A percentile compares a stretch with the other conserved stretches of the same genome.
Evolutionary conservation across 1,139 yeast species (phyloP).

Genomic region (Yamadazyma sp.): DNA sequence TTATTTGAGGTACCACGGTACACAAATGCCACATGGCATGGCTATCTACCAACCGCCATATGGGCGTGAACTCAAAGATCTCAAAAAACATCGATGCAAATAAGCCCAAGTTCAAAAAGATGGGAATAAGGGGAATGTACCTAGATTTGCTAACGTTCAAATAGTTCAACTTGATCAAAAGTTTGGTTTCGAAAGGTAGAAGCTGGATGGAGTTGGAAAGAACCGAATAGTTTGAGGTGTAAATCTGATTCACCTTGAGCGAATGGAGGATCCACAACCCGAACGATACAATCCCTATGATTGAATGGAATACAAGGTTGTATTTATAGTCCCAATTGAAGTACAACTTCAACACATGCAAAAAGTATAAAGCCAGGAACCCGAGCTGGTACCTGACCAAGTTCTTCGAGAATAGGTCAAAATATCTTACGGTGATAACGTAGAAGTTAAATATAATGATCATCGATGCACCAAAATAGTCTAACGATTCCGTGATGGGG

Average conservation of each 20-base stretch:
- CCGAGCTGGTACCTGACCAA: slow-evolving; percentile 15
- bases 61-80: slow-evolving; percentile 38
- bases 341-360: slow-evolving; percentile 31
- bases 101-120: slow-evolving; percentile 35
- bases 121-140: slow-evolving; percentile 38
- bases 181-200: slow-evolving; percentile 41
- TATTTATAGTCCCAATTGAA: slow-evolving; percentile 42
- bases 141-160: slow-evolving; percentile 27
- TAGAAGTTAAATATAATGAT: slow-evolving; percentile 41
- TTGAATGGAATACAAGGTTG: slow-evolving; percentile 34
- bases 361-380: slow-evolving; percentile 19
- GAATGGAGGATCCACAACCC: slow-evolving; percentile 39
- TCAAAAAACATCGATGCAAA: slow-evolving; percentile 39
- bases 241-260: slow-evolving; percentile 19
- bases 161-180: slow-evolving; percentile 32
- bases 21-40: slow-evolving; percentile 48
- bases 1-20: slow-evolving; percentile 42
- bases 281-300: slow-evolving; percentile 33
- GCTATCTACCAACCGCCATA: slow-evolving; percentile 35
- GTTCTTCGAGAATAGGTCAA: slow-evolving; percentile 22
- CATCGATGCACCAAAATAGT: slow-evolving; percentile 46
- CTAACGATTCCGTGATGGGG: slow-evolving; percentile 41
- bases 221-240: slow-evolving; percentile 22
- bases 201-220: slow-evolving; percentile 39
- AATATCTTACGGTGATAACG: slow-evolving; percentile 34